phyloP scores from a whole-genome alignment of 2,329 filamentous ascomycete species.

The Venturia oleaginea region DNA sequence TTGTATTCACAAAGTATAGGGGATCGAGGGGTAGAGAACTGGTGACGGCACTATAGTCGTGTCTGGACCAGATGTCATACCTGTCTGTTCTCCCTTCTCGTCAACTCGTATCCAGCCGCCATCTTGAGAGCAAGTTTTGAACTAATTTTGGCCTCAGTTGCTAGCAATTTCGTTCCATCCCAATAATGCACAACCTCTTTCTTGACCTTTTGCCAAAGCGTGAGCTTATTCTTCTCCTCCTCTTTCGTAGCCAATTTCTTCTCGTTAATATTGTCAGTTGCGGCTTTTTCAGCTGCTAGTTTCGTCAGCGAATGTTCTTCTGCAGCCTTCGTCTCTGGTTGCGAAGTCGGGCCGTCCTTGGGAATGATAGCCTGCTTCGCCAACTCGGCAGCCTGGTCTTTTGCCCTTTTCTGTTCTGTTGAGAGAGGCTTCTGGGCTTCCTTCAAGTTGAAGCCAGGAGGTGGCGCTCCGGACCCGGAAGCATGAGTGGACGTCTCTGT shows the following conservation, averaged over 20 bases:
- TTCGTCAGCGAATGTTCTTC: conserved; percentile 49
- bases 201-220: conserved; percentile 85
- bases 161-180: conserved; percentile 94
- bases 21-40: too few species aligned
- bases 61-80: conserved; percentile 27
- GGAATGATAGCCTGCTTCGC: conserved; percentile 23
- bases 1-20: too few species aligned
- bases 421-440: conserved; percentile 77
- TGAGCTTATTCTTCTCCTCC: conserved; percentile 76
- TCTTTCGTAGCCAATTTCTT: conserved; percentile 52
- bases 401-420: conserved; percentile 39
- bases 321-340: conserved; percentile 38
- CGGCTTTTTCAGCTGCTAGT: conserved; percentile 52
- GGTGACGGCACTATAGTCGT: too few species aligned
- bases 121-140: conserved; percentile 88
- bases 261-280: conserved; percentile 36
- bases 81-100: conserved; percentile 84
- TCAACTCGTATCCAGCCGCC: conserved; percentile 95
- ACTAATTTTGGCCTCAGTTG: conserved; percentile 87
- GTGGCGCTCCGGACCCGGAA: conserved; percentile 41
- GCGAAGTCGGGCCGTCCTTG: conserved; percentile 32
- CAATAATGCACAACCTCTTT: conserved; percentile 92
- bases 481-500: conserved; percentile 37
- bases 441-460: conserved; percentile 85
- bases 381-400: conserved; percentile 18